Conservation (phyloP, 2,329 filamentous ascomycete genomes). For the Colletotrichum sidae region DNA sequence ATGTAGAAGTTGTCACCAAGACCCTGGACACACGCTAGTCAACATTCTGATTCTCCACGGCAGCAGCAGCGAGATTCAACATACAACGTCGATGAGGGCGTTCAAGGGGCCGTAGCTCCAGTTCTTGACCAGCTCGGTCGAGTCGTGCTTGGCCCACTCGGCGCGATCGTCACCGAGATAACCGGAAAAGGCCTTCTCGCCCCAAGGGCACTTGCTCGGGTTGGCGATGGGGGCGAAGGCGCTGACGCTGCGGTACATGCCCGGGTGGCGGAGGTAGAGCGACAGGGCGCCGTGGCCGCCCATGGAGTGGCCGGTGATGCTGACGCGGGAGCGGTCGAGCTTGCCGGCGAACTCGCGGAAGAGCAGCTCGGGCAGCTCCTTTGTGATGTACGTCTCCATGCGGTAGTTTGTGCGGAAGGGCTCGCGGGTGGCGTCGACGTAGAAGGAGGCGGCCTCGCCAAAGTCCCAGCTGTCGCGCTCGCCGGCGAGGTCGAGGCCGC, state of each 20-base stretch:
- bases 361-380: slow-evolving; percentile 84
- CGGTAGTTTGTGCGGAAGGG: slow-evolving; percentile 85
- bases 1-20: slow-evolving; percentile 98
- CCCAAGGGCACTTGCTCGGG: slow-evolving; percentile 89
- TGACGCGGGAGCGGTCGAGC: slow-evolving; percentile 78
- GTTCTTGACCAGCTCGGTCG: slow-evolving; percentile 85
- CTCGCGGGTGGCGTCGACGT: slow-evolving; percentile 83
- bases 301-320: slow-evolving; percentile 96
- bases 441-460: slow-evolving; percentile 92
- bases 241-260: slow-evolving; percentile 87
- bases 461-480: slow-evolving; percentile 95
- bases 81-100: slow-evolving; percentile 86
- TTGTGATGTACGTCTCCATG: slow-evolving; percentile 94
- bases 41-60: background rate
- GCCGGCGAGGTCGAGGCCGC: slow-evolving; percentile 82
- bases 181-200: slow-evolving; percentile 91
- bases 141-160: slow-evolving; percentile 90
- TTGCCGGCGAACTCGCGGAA: slow-evolving; percentile 75
- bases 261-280: slow-evolving; percentile 91
- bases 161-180: slow-evolving; percentile 85
- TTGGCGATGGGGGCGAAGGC: slow-evolving; percentile 94
- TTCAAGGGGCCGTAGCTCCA: slow-evolving; percentile 77
- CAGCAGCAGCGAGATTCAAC: slow-evolving; percentile 46
- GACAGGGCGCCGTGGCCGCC: slow-evolving; percentile 96
- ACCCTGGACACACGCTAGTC: slow-evolving; percentile 63